Percentiles rank a stretch among this genome's conserved stretches.
Conservation (phyloP, 225 moss, liverwort and hornwort species). For the Antitrichia curtipendula region DNA sequence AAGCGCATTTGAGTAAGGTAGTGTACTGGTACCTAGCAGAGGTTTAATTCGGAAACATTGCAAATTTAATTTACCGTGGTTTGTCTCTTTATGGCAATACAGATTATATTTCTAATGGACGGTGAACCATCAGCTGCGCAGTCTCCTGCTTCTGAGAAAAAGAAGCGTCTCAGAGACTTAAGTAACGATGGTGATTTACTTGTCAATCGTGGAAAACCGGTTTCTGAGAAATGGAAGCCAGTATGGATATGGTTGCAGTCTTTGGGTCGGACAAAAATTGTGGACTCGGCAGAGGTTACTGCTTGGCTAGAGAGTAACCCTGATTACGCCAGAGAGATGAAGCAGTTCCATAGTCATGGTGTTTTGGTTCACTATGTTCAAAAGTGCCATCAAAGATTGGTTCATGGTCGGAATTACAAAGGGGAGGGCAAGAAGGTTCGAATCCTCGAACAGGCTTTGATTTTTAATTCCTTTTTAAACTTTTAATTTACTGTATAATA, state of each 20-base stretch:
- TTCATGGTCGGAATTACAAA: conserved; percentile 34
- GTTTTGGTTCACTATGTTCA: conserved; percentile 80
- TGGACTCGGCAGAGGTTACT: conserved; percentile 51
- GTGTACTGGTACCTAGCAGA: not conserved
- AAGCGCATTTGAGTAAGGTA: not conserved
- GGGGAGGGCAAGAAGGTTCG: conserved; percentile 24
- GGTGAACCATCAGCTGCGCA: conserved; percentile 7
- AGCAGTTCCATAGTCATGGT: conserved; percentile 49
- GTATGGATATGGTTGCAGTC: conserved; percentile 75
- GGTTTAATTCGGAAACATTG: not conserved
- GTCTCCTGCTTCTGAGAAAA: conserved; percentile 1
- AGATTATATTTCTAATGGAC: conserved; percentile 15
- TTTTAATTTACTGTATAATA: not conserved
- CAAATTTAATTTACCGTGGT: not conserved
- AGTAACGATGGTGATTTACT: not conserved
- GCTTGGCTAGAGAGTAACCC: conserved; percentile 64
- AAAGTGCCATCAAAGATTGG: conserved; percentile 71
- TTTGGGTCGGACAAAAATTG: conserved; percentile 50
- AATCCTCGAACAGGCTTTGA: not conserved
- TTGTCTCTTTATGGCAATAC: not conserved
- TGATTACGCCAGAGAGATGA: conserved; percentile 35
- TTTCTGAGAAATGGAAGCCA: conserved; percentile 85
- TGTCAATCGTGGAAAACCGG: conserved; percentile 60
- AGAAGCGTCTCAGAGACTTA: conserved; percentile 23
- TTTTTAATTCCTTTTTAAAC: too few relatives aligned